Base-by-base conservation (phyloP, 345 rosid genomes). In the Eucalyptus caleyi region DNA sequence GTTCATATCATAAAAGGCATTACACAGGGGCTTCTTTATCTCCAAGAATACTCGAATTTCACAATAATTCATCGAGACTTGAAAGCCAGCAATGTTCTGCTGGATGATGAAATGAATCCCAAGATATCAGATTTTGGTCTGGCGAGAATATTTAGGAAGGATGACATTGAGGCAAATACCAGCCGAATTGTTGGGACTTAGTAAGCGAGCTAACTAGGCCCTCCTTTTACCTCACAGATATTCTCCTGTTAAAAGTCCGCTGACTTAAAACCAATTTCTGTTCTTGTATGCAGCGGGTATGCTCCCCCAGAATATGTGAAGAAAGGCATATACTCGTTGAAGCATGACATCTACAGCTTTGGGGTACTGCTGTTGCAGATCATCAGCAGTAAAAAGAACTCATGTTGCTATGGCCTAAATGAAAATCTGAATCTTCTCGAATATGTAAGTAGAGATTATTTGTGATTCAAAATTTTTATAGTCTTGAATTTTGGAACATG, bases 341-440 rank as follows among this genome's bases (percentile, higher is more conserved):
- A 94, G 82, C 91, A 91, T 27, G 96, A 94, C 27, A 91, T 94
- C 34, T 94, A 91, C 72, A 93, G 95, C 88, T 94, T 93, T 21
- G 95, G 96, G 89, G 93, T 94, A 87, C 85, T 94, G 7, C 92
- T 94, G 49, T 88, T 93, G 87, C 95, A 94, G 69, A 93, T 93
- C 49, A 91, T 93, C n/a, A 91, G 96, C 56, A 90, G 94, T 87
- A 92, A 82, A 94, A 94, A 87, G 59, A 93, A 69, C 42, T 54
- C 65, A 37, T 72, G 88, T 40, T 86, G 21, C 40, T 92, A 92
- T 45, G 94, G 95, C 32, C 50, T 65, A 9, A 21, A 69, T 16
- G 91, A 90, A 89, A 89, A 91, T 88, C 59, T 92, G 62, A 92
- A 89, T 77, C 91, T 92, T 45, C 89, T 93, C 9, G 92, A 91